These are phyloP conservation scores for Phytopythium sindhum DNA, from an alignment of 352 stramenopile species.

Conservation along the genomic window DNA sequence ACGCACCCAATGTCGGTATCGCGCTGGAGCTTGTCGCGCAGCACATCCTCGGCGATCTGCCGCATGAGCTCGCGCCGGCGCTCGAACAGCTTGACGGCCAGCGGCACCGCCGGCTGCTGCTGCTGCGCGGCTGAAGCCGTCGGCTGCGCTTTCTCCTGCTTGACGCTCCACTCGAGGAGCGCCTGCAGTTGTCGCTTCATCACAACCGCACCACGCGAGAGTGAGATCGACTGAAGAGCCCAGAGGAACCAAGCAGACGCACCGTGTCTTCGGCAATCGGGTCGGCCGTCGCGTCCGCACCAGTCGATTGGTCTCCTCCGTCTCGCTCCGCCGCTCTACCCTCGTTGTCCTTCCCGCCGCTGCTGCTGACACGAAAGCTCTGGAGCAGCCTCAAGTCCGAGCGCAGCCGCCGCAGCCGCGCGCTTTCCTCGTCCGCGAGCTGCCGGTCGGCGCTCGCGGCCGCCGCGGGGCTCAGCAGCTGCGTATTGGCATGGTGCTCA, in stretches of 20 bases:
- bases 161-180: constrained; percentile 56
- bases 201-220: too few relatives aligned
- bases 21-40: constrained; percentile 60
- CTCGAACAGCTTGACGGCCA: constrained; percentile 64
- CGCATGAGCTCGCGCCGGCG: constrained; percentile 62
- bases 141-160: constrained; percentile 54
- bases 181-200: constrained; percentile 54
- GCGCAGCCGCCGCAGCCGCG: constrained; percentile 44
- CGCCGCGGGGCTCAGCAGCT: constrained; percentile 19
- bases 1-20: constrained; percentile 56
- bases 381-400: constrained; percentile 67
- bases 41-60: constrained; percentile 65
- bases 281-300: constrained; percentile 8
- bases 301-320: neutral
- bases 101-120: constrained; percentile 9
- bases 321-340: neutral
- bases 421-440: constrained; percentile 48
- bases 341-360: neutral
- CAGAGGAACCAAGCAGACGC: constrained; percentile 6
- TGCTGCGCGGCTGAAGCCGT: constrained; percentile 24
- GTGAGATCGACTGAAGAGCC: neutral
- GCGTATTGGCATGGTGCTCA: constrained; percentile 45
- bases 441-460: constrained; percentile 27
- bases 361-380: constrained; percentile 44
- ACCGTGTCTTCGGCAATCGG: constrained; percentile 28